A percentile compares a stretch with the other conserved stretches of the same genome.
phyloP scores from a whole-genome alignment of 2,329 filamentous ascomycete species.

The Arthrobotrys conoides region DNA sequence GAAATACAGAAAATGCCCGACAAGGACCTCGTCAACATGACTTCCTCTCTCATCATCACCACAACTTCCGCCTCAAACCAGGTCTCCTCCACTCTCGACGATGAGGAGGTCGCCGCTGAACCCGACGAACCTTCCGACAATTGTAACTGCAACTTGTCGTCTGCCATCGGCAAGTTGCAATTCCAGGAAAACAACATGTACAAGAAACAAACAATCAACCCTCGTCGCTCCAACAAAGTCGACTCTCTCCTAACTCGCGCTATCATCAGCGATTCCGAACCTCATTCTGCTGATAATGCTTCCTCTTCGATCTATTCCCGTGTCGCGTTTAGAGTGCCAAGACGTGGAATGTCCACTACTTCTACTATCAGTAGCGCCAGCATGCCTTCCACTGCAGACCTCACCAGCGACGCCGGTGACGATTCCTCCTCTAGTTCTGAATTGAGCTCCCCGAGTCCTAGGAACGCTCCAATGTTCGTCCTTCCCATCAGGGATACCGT shows the following conservation, averaged over 20 bases:
- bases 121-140: constrained; percentile 89
- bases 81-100: constrained; percentile 68
- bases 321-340: constrained; percentile 62
- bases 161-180: constrained; percentile 48
- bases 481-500: constrained; percentile 61
- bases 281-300: constrained; percentile 68
- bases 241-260: constrained; percentile 90
- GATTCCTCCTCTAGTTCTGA: constrained; percentile 88
- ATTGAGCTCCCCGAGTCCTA: constrained; percentile 89
- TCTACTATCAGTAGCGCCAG: constrained; percentile 86
- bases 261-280: constrained; percentile 77
- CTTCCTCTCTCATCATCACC: constrained; percentile 6
- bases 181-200: constrained; percentile 39
- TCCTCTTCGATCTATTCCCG: constrained; percentile 48
- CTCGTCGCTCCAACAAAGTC: constrained; percentile 70
- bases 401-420: constrained; percentile 93
- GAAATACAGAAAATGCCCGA: too few relatives aligned
- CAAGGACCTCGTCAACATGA: constrained; percentile 26
- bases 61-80: constrained; percentile 14
- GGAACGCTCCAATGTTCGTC: constrained; percentile 73
- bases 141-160: constrained; percentile 64
- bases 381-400: constrained; percentile 74
- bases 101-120: constrained; percentile 80
- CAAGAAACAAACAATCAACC: constrained; percentile 46
- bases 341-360: constrained; percentile 68